These are phyloP conservation scores for Lagenaria siceraria DNA, from an alignment of 306 rosid genomes.

Conservation along the genomic window DNA sequence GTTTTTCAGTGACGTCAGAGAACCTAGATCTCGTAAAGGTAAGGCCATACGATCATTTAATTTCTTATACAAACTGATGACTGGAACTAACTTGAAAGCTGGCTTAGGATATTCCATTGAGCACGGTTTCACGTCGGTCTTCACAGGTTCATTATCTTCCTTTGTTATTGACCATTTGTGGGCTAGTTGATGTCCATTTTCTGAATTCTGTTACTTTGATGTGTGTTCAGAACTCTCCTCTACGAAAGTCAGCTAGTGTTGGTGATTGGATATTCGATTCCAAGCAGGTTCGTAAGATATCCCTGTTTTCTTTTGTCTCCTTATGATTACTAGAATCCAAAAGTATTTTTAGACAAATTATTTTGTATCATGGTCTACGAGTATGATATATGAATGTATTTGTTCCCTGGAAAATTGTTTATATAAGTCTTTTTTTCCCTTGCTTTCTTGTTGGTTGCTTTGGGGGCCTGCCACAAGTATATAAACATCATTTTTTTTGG, in stretches of 20 bases:
- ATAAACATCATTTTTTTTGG: neutral
- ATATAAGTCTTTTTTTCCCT: neutral
- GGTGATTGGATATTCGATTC: slow-evolving; percentile 87
- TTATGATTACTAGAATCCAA: neutral
- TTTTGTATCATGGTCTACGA: neutral
- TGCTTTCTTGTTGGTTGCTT: neutral
- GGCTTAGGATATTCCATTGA: slow-evolving; percentile 81
- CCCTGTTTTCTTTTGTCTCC: neutral
- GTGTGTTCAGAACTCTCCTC: slow-evolving; percentile 55
- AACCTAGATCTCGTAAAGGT: slow-evolving; percentile 97
- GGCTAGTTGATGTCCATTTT: slow-evolving; percentile 3
- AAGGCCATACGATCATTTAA: slow-evolving; percentile 9
- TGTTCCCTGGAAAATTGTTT: neutral
- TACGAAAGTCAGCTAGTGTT: slow-evolving; percentile 91
- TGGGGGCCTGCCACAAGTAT: neutral
- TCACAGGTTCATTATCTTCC: slow-evolving; percentile 62
- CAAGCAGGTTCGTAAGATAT: slow-evolving; percentile 53
- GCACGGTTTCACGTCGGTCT: slow-evolving; percentile 72
- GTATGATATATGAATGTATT: too few species aligned
- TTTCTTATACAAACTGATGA: neutral
- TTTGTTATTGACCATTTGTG: neutral
- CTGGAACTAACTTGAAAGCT: slow-evolving; percentile 35
- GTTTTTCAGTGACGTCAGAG: slow-evolving; percentile 96
- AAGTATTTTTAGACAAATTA: neutral
- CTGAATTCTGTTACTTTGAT: slow-evolving; percentile 20